phyloP scores from a whole-genome alignment of 345 rosid genomes.

The Punica granatum region DNA sequence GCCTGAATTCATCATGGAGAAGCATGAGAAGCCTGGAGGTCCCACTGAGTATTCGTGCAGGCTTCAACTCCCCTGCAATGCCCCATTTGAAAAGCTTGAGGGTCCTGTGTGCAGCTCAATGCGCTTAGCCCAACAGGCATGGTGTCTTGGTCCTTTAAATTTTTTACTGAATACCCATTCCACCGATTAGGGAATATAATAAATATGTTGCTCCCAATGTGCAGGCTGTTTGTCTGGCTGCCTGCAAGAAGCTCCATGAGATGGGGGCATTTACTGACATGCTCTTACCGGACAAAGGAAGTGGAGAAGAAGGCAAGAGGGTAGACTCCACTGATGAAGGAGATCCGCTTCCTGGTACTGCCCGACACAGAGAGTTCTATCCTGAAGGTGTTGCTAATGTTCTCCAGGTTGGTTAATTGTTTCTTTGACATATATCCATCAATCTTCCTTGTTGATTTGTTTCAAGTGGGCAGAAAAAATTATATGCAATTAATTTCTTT shows the following conservation, averaged over 20 bases:
- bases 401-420: slow-evolving; percentile 59
- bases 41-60: slow-evolving; percentile 89
- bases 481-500: background rate
- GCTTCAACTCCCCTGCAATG: slow-evolving; percentile 98
- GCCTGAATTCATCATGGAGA: slow-evolving; percentile 90
- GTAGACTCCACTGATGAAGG: slow-evolving; percentile 80
- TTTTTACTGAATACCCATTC: background rate
- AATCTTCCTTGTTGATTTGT: background rate
- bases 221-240: slow-evolving; percentile 98
- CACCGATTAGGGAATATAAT: background rate
- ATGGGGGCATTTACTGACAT: slow-evolving; percentile 99
- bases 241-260: slow-evolving; percentile 98
- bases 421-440: slow-evolving; percentile 1
- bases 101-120: slow-evolving; percentile 87
- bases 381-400: slow-evolving; percentile 95
- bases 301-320: slow-evolving; percentile 77
- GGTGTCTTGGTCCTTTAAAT: slow-evolving; percentile 4
- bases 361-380: slow-evolving; percentile 97
- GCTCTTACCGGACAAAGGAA: slow-evolving; percentile 98
- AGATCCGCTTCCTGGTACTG: slow-evolving; percentile 98
- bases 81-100: slow-evolving; percentile 94
- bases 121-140: slow-evolving; percentile 97
- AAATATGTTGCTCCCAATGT: slow-evolving; percentile 12
- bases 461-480: background rate
- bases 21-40: slow-evolving; percentile 86